Conservation (phyloP, 768 basidiomycete species). For the Mycena chlorophos region DNA sequence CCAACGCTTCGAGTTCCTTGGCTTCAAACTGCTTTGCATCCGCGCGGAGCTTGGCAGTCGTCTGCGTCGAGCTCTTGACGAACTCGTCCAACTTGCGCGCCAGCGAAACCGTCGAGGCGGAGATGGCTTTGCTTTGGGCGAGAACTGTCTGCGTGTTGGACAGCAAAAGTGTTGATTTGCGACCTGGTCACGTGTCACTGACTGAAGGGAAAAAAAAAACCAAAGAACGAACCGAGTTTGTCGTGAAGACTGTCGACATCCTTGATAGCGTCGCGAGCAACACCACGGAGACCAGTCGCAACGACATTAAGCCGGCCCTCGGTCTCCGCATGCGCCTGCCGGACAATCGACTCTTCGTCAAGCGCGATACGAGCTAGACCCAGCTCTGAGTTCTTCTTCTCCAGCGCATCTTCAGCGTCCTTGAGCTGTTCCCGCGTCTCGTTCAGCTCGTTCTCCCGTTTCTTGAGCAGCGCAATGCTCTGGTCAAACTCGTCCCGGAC, state of each 20-base stretch:
- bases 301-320: conserved; percentile 73
- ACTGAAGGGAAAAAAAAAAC: background rate
- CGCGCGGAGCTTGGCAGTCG: conserved; percentile 50
- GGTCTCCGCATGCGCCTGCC: conserved; percentile 74
- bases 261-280: conserved; percentile 64
- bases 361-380: conserved; percentile 56
- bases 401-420: conserved; percentile 52
- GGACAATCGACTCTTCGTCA: conserved; percentile 78
- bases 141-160: conserved; percentile 68
- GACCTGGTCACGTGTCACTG: conserved; percentile 49
- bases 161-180: conserved; percentile 63
- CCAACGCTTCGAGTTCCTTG: conserved; percentile 56
- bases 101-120: conserved; percentile 53
- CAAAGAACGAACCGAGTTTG: conserved; percentile 68
- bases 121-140: conserved; percentile 60
- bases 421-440: conserved; percentile 57
- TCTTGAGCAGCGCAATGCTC: conserved; percentile 74
- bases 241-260: conserved; percentile 74
- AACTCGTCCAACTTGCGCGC: conserved; percentile 63
- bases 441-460: conserved; percentile 74
- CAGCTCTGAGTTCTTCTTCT: conserved; percentile 57
- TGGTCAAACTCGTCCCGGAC: conserved; percentile 92
- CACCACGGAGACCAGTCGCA: conserved; percentile 65
- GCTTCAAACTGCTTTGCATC: conserved; percentile 59
- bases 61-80: conserved; percentile 54